Evolutionary conservation across 768 basidiomycete species (phyloP).

Genomic region (Paxillus ammoniavirescens): DNA sequence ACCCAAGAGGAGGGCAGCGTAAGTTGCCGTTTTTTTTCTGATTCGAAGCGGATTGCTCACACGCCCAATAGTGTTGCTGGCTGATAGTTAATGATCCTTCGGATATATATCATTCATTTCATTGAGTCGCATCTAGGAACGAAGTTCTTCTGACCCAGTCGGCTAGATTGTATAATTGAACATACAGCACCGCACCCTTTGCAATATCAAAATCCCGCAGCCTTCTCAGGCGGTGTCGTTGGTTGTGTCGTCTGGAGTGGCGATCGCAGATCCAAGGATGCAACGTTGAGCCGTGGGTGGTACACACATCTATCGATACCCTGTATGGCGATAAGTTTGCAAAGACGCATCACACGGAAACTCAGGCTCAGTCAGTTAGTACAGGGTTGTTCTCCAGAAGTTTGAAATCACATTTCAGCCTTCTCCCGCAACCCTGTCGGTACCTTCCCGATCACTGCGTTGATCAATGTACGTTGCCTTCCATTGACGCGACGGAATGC

Average conservation of each 20-base stretch:
- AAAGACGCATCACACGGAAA: no score
- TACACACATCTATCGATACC: no score
- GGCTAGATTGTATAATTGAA: slow-evolving; percentile 11
- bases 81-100: slow-evolving; percentile 1
- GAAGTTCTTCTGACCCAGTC: neutral
- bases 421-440: neutral
- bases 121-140: slow-evolving; percentile 5
- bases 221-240: neutral
- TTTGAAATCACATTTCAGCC: neutral
- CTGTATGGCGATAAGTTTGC: no score
- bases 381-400: neutral
- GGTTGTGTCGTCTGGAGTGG: neutral
- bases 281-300: no score
- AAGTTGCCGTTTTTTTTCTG: slow-evolving; percentile 6
- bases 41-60: slow-evolving; percentile 2
- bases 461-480: neutral
- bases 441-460: neutral
- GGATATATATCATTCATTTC: neutral
- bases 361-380: no score
- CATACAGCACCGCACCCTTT: neutral
- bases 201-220: neutral
- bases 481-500: slow-evolving; percentile 9
- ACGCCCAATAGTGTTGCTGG: slow-evolving; percentile 13
- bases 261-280: no score
- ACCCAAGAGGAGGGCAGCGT: slow-evolving; percentile 23